These are phyloP conservation scores for Arabidopsis arenosa DNA, from an alignment of 345 rosid species.

Conservation along the genomic window DNA sequence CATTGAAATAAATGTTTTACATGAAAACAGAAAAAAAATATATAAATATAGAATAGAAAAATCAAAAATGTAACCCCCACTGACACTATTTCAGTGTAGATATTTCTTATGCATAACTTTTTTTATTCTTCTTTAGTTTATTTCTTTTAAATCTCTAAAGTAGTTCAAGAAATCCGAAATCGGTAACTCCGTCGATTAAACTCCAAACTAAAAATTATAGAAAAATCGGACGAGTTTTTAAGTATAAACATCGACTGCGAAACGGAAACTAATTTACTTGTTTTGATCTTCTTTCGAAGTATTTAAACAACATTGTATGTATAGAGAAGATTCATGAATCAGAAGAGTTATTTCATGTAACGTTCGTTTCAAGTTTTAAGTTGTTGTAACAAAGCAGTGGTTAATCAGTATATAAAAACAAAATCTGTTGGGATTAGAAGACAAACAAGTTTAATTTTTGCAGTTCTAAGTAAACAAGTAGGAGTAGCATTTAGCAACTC, in stretches of 20 bases:
- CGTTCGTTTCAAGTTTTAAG: not conserved
- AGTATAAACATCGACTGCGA: too few relatives aligned
- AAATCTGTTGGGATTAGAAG: conserved; percentile 4
- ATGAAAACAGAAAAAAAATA: not conserved
- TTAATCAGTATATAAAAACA: not conserved
- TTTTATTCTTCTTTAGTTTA: not conserved
- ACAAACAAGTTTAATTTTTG: not conserved
- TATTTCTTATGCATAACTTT: not conserved
- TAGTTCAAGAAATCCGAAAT: not conserved
- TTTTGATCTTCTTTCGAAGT: too few relatives aligned
- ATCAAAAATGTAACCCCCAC: not conserved
- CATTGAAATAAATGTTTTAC: not conserved
- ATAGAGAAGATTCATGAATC: not conserved
- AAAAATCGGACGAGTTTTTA: too few relatives aligned
- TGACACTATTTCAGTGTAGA: not conserved
- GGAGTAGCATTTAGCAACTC: not conserved
- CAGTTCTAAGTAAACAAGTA: not conserved
- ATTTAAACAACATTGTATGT: not conserved
- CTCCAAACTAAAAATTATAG: not conserved
- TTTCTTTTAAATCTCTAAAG: not conserved
- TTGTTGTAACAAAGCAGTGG: not conserved
- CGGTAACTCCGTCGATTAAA: not conserved
- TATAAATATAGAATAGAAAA: not conserved
- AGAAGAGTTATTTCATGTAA: not conserved
- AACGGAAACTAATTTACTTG: too few relatives aligned